Conservation (phyloP, 139 green algal species). For the Picochlorum sp. region DNA sequence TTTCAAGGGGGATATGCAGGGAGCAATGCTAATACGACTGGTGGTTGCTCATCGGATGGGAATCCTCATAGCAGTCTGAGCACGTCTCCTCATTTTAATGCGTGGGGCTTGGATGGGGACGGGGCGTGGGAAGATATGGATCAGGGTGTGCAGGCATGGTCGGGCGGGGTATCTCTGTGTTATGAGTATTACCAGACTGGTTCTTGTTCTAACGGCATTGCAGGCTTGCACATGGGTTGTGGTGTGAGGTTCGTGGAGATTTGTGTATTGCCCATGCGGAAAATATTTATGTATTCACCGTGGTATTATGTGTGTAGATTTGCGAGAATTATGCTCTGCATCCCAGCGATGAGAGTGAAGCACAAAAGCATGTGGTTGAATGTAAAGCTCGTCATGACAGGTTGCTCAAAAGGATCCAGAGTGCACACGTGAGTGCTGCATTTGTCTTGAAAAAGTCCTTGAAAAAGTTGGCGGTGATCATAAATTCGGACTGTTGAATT, state of each 20-base stretch:
- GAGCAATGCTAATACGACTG: too few species aligned
- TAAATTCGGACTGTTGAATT: constrained; percentile 72
- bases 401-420: constrained; percentile 30
- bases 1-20: too few species aligned
- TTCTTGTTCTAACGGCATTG: constrained; percentile 37
- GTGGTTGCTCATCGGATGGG: too few species aligned
- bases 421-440: constrained; percentile 51
- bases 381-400: constrained; percentile 44
- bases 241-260: constrained; percentile 40
- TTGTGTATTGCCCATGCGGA: not conserved
- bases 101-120: not conserved
- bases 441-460: constrained; percentile 70
- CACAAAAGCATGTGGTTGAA: constrained; percentile 32
- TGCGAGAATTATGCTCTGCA: constrained; percentile 48
- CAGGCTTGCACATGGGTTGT: constrained; percentile 44
- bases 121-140: not conserved
- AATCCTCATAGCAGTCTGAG: too few species aligned
- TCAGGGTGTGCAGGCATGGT: not conserved
- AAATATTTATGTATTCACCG: not conserved
- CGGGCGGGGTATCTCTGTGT: constrained; percentile 35
- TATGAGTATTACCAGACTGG: constrained; percentile 34
- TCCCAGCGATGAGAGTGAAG: constrained; percentile 34
- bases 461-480: constrained; percentile 33
- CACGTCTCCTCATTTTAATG: too few species aligned
- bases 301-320: constrained; percentile 14